These are phyloP conservation scores for Fistulinella prunicolor DNA, from an alignment of 768 basidiomycete species.

Conservation along the genomic window DNA sequence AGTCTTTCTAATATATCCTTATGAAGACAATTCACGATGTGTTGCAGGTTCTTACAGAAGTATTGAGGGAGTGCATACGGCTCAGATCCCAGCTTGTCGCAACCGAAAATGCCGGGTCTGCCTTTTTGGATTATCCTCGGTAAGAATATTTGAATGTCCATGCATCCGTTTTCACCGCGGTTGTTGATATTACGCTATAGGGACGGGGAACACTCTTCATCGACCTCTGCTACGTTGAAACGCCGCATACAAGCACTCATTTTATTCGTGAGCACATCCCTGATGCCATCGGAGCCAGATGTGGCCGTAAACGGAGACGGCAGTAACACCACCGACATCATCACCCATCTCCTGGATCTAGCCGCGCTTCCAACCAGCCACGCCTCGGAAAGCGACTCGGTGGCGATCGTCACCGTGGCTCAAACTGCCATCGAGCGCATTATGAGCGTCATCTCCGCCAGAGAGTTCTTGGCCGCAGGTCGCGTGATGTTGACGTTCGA, in stretches of 20 bases:
- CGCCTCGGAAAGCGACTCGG: slow-evolving; percentile 35
- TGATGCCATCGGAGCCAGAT: slow-evolving; percentile 36
- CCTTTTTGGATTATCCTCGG: slow-evolving; percentile 58
- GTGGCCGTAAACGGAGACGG: slow-evolving; percentile 5
- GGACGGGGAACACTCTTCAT: slow-evolving; percentile 55
- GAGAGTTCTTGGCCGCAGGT: slow-evolving; percentile 62
- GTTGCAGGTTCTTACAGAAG: slow-evolving; percentile 55
- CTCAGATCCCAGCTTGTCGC: slow-evolving; percentile 45
- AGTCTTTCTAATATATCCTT: slow-evolving; percentile 16
- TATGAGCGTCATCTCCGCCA: slow-evolving; percentile 64
- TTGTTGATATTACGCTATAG: slow-evolving; percentile 31
- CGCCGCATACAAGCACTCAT: slow-evolving; percentile 69
- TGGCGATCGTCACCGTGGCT: slow-evolving; percentile 46
- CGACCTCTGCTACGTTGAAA: slow-evolving; percentile 43
- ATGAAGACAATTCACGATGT: background rate
- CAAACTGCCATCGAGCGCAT: slow-evolving; percentile 50
- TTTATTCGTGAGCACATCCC: slow-evolving; percentile 54
- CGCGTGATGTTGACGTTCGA: slow-evolving; percentile 53
- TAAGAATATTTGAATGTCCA: slow-evolving; percentile 26
- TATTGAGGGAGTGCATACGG: slow-evolving; percentile 63
- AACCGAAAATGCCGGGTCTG: slow-evolving; percentile 36
- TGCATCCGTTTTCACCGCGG: background rate
- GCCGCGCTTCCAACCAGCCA: slow-evolving; percentile 35
- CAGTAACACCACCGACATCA: slow-evolving; percentile 39
- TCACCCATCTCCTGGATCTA: slow-evolving; percentile 49